phyloP scores from a whole-genome alignment of 2,329 filamentous ascomycete genomes.

The Xylaria arbuscula region DNA sequence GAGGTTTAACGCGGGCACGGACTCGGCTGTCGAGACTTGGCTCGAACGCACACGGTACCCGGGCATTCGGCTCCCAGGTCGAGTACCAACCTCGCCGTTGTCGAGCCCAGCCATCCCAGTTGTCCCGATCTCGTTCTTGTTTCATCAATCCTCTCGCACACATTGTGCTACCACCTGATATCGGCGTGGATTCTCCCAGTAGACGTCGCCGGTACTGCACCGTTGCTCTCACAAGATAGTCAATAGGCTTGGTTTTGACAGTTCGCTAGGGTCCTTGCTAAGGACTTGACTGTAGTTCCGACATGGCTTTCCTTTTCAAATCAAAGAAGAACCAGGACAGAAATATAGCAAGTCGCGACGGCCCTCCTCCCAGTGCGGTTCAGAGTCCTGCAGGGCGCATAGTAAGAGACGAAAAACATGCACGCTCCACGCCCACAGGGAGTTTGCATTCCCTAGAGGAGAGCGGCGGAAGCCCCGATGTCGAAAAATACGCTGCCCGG shows the following conservation, averaged over 20 bases:
- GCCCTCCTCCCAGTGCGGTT: constrained; percentile 59
- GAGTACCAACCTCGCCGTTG: constrained; percentile 43
- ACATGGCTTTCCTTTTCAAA: constrained; percentile 86
- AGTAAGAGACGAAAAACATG: constrained; percentile 66
- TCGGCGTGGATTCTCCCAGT: not conserved
- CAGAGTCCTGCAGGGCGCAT: constrained; percentile 62
- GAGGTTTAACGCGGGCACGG: constrained; percentile 13
- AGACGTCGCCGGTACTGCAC: not conserved
- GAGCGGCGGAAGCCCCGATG: constrained; percentile 71
- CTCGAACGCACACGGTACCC: constrained; percentile 29
- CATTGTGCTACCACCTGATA: constrained; percentile 12
- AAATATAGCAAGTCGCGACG: constrained; percentile 66
- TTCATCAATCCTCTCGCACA: constrained; percentile 19
- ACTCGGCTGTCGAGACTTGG: constrained; percentile 21
- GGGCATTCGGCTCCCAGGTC: constrained; percentile 28
- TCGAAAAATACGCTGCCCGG: constrained; percentile 65
- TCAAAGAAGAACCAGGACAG: constrained; percentile 81
- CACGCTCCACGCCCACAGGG: constrained; percentile 78
- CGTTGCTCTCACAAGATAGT: constrained; percentile 28
- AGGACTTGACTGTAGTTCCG: constrained; percentile 54
- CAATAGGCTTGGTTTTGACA: constrained; percentile 34
- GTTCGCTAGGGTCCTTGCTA: constrained; percentile 48
- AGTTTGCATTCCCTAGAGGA: constrained; percentile 79
- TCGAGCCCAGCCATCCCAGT: constrained; percentile 46
- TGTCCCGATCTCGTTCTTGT: constrained; percentile 25